Evolutionary conservation across 2,329 filamentous ascomycete genomes (phyloP), one percentile per base, ranked within the genome.

Genomic region (Colletotrichum neosansevieriae): DNA sequence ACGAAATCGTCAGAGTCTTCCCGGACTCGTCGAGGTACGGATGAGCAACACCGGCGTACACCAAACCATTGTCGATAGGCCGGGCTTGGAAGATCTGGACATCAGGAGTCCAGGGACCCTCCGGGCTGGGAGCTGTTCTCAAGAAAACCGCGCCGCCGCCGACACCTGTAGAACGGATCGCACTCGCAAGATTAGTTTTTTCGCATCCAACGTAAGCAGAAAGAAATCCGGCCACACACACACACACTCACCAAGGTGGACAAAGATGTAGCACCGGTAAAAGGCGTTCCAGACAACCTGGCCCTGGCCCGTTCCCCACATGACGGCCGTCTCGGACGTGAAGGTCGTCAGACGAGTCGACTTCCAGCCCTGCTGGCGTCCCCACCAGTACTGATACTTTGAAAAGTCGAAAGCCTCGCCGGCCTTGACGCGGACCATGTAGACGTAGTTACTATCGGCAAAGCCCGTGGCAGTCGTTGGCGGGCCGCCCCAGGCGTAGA

Each of bases 301-400:
- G 0, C 79, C 80, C 65, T 81, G 79, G 0, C 79, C 79, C 11
- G 73, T 74, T 6, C 74, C 76, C 78, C 78, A 80, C 74, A 79
- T 75, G 0, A 79, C 77, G 2, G 80, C 79, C 10, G 79, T 82
- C 69, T 80, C 76, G 0, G 75, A 63, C 1, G 72, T 75, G 38
- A 80, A 80, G 32, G 67, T 69, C 0, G 71, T 76, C 29, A 81
- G 64, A 3, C 75, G 71, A 15, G 76, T 73, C 0, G 59, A 63
- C 69, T 74, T 80, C 80, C 80, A 82, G 2, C 80, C 79, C 17
- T 74, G 71, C 12, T 75, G 68, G 2, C 73, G 73, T 0, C 80
- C 80, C 79, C 79, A 82, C 76, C 77, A 81, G 63, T 82, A 82
- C 70, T 82, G 74, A 44, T 82, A 81, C 54, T 74, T 75, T 12